Base-by-base conservation (phyloP, 805 yeast genomes). In the Candida endomychidarum region DNA sequence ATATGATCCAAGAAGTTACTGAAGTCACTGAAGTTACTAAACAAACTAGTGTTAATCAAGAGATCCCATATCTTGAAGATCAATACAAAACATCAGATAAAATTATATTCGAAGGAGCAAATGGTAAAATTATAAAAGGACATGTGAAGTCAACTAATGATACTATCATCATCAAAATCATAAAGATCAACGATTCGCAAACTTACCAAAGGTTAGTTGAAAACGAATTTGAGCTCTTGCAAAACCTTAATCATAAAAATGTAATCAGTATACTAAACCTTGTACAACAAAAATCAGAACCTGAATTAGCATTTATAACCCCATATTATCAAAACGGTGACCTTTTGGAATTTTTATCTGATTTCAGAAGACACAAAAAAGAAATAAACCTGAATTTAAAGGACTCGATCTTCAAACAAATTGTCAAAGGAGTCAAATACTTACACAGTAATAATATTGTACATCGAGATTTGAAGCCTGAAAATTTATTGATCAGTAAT, bases 381-480 rank as follows among this genome's bases (percentile, higher is more conserved):
- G 49, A 50, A 1, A 43, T 69, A 2, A 46, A 65, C 1, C 31
- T 57, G 9, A 58, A 63, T 34, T 54, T 72, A 37, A 70, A 67
- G 41, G 79, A 77, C 48, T 59, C 63, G 14, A 50, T 75, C 1
- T 77, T 76, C 54, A 68, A 68, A 51, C 73, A 67, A 41, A 57
- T 66, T n/a, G 65, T 70, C 12, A 57, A 60, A 30, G 78, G 72
- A 0, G 75, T 75, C 16, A 58, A 64, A 34, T 71, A 53, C 40
- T 52, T 77, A 14, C 82, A 77, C 50, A 44, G 55, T 6, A 55
- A 61, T 11, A 54, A 58, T 10, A 66, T 77, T 3, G 72, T 63
- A 7, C 82, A 77, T 49, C 48, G 81, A 17, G 82, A 77, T 46
- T 55, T 77, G 32, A 77, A 77, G 48, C 81, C 81, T 2, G 81